These are phyloP conservation scores for Calonectria pseudoturangicola DNA, from an alignment of 2,329 filamentous ascomycete species.

Conservation along the genomic window DNA sequence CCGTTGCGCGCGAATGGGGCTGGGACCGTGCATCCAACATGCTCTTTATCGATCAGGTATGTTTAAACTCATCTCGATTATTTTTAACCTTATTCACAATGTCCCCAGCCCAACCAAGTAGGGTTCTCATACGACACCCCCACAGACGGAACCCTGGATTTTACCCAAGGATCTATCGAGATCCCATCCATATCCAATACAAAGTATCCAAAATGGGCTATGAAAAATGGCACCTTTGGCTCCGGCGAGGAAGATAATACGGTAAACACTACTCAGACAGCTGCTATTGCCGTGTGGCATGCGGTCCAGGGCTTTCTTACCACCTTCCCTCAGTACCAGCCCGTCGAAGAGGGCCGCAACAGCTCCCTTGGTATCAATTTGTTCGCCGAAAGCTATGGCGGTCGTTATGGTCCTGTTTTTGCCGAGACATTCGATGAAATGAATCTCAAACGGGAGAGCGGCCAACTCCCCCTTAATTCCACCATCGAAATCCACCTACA, in stretches of 20 bases:
- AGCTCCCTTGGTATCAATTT: constrained; percentile 75
- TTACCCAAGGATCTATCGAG: constrained; percentile 63
- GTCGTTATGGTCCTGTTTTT: constrained; percentile 81
- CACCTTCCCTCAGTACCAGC: constrained; percentile 75
- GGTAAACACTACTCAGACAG: constrained; percentile 73
- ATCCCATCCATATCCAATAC: constrained; percentile 51
- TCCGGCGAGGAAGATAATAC: constrained; percentile 69
- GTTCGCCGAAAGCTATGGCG: constrained; percentile 82
- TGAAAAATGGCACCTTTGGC: constrained; percentile 80
- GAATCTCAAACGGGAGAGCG: constrained; percentile 73
- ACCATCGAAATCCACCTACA: constrained; percentile 76
- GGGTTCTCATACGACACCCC: constrained; percentile 80
- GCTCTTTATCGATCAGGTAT: constrained; percentile 75
- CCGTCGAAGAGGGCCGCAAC: constrained; percentile 60
- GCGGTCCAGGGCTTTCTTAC: constrained; percentile 77
- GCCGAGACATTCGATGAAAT: constrained; percentile 76
- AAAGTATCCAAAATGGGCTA: constrained; percentile 56
- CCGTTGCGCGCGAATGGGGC: constrained; percentile 76
- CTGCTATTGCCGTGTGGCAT: constrained; percentile 78
- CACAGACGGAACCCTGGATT: constrained; percentile 75
- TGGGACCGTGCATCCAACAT: constrained; percentile 76
- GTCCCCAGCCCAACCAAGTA: constrained; percentile 79
- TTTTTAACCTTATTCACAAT: constrained; percentile 2
- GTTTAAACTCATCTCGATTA: constrained; percentile 37
- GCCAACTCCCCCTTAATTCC: constrained; percentile 67